Evolutionary conservation across 345 rosid genomes (phyloP), one percentile per base, ranked within the genome.

Genomic region (Eutrema japonicum): DNA sequence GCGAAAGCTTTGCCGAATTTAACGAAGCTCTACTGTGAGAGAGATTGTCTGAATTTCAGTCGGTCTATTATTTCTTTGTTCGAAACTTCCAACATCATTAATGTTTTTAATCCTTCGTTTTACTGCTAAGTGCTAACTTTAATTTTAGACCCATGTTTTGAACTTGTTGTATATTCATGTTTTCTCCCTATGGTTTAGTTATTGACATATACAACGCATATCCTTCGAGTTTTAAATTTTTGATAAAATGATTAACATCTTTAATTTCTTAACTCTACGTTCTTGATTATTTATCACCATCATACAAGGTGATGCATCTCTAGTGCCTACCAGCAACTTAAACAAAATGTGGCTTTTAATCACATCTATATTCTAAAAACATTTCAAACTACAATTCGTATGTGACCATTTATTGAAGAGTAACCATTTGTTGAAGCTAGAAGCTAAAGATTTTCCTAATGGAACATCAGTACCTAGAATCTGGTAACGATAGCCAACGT

Each of bases 1-100:
- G 60, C 79, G 65, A 30, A 76, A 69, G 66, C 51, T 70, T 69
- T 32, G 79, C 75, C 79, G 70, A 37, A 18, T 35, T 43, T 75
- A 68, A 64, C 71, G 77, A 55, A 52, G 61, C 32, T 55, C 32
- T 55, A 42, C 52, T 54, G 26, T 7, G 55, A 74, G 46, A 75
- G 40, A 26, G 52, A 46, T 62, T 63, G 60, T 62, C 37, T 76
- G 53, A 55, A 63, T 63, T 76, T 54, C 10, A 33, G 37, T 57
- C 27, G 10, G 8, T 38, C 58, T 49, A 7, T 52, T 72, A 32
- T 52, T 35, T 35, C 7, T 30, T 52, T 10, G 5, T 61, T 59
- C 2, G 26, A 51, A 66, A 40, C n/a, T 41, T 67, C 30, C 4
- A 29, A 30, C 12, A 40, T 53, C 62, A 27, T 49, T 58, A 46